Base-by-base conservation (phyloP, 2,329 filamentous ascomycete genomes). In the Ascocoryne sarcoides region DNA sequence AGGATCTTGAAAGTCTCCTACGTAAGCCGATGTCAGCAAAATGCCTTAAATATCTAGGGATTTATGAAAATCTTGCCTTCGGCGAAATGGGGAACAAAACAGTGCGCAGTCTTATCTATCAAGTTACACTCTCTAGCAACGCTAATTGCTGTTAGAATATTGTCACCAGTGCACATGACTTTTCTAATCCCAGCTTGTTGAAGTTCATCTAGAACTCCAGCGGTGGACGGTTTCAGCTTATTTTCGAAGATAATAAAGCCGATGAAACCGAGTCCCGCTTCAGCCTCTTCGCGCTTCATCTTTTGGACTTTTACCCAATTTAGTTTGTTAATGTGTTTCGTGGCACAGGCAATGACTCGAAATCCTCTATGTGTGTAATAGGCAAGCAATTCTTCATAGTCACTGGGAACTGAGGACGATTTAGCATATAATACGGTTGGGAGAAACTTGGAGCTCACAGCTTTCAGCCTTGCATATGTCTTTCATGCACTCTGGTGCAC, bases 211-310 rank as follows among this genome's bases (percentile, higher is more conserved):
- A 98, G 76, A 23, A 95, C 84, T 1, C 73, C 74, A 1, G 84
- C 74, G 0, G 90, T 95, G 15, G 77, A 88, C 1, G 85, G 81
- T 62, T 98, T 98, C 46, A 98, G 68, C 64, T 98, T 98, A 66
- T 98, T 98, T 65, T 98, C 92, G 54, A 98, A 98, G 39, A 98
- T 82, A 57, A 98, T 96, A 64, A 98, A 98, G 4, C 92, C 92
- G 26, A 89, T 74, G 57, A 98, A 96, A 33, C 90, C 79, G 9
- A 98, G 73, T 21, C 79, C 71, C 3, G 76, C 82, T 62, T 98
- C 92, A 7, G 84, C 89, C 39, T 95, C 84, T 29, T 79, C 67
- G 20, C 92, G 82, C 52, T 79, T 84, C 82, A 96, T 89, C 65
- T 94, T 95, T 57, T 96, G 88, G 5, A 89, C 81, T 59, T 93